Base-by-base conservation (phyloP, 108 stramenopile species). In the Nitzschia sp. region DNA sequence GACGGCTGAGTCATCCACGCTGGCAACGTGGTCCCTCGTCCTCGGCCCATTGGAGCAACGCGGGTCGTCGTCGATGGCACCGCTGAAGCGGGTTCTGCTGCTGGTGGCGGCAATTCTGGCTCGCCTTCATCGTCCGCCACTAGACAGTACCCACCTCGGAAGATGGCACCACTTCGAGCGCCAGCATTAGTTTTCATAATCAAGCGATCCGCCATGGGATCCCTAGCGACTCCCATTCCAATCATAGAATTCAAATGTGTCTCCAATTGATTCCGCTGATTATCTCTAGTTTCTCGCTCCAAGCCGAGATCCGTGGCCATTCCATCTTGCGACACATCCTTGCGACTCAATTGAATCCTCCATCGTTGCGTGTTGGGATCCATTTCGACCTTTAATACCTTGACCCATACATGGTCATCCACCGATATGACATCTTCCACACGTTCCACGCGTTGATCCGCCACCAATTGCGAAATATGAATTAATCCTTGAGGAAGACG, bases 61-160 rank as follows among this genome's bases (percentile, higher is more conserved):
- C 15, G n/a, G 6, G 38, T 13, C 6, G 21, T 21, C 2, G 25
- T 26, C 2, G 6, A 21, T 22, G 60, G 60, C 21, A 22, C 21
- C 13, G 16, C 17, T 27, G 29, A 6, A 2, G 38, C 35, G 27
- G 22, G 4, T 36, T 38, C 13, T 25, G 6, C 11, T 26, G 25
- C 48, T 19, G 15, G 6, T 45, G 62, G 56, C n/a, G n/a, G n/a
- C n/a, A n/a, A n/a, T 31, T 68, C 65, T 31, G 56, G 68, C 56
- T 86, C 88, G 11, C 85, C 88, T 62, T 89, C 88, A 31, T 82
- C 83, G 45, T 89, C 88, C 13, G 75, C 83, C 22, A 89, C 83
- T 35, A 89, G 71, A 1, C 72, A 69, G 61, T 89, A 89, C 26
- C 88, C 88, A 58, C 84, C 84, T 21, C 71, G 73, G 23, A 71